These are phyloP conservation scores for Modicella reniformis DNA, from an alignment of 371 early-diverging fungal genomes.

Conservation along the genomic window DNA sequence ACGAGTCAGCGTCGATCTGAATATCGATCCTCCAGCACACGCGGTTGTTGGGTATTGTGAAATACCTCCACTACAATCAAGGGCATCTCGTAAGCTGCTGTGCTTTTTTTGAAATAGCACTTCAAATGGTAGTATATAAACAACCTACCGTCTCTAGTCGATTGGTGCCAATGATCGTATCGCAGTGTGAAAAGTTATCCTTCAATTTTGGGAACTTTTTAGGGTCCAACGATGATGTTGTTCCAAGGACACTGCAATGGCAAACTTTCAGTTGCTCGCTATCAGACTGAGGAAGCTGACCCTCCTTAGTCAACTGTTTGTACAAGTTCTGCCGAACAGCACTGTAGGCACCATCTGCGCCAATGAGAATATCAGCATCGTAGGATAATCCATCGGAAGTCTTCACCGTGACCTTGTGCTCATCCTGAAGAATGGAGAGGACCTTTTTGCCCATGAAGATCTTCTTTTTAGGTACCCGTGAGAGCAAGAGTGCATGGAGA, in stretches of 20 bases:
- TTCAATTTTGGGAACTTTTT: neutral
- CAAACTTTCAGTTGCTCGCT: slow-evolving; percentile 16
- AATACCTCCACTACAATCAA: slow-evolving; percentile 22
- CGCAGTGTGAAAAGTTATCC: neutral
- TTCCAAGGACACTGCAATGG: slow-evolving; percentile 33
- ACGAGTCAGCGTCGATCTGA: slow-evolving; percentile 15
- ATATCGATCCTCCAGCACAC: slow-evolving; percentile 36
- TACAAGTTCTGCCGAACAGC: slow-evolving; percentile 17
- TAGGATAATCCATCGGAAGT: slow-evolving; percentile 6
- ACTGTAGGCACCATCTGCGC: slow-evolving; percentile 27
- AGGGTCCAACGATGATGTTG: slow-evolving; percentile 23
- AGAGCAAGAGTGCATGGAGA: slow-evolving; percentile 12
- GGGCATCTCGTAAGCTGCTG: no score
- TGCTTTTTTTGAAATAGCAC: no score
- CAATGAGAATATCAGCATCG: slow-evolving; percentile 19
- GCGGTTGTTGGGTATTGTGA: slow-evolving; percentile 17
- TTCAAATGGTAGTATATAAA: no score
- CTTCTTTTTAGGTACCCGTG: slow-evolving; percentile 14
- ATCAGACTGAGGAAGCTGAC: slow-evolving; percentile 11
- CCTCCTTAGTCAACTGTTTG: slow-evolving; percentile 9
- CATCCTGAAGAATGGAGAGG: slow-evolving; percentile 2
- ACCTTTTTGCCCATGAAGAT: slow-evolving; percentile 19
- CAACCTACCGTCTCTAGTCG: slow-evolving; percentile 29
- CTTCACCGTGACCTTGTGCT: slow-evolving; percentile 9
- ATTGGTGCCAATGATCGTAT: slow-evolving; percentile 16